A percentile compares a stretch with the other conserved stretches of the same genome.
Evolutionary conservation across 2,329 filamentous ascomycete species (phyloP).

Genomic region (Amphichorda felina): DNA sequence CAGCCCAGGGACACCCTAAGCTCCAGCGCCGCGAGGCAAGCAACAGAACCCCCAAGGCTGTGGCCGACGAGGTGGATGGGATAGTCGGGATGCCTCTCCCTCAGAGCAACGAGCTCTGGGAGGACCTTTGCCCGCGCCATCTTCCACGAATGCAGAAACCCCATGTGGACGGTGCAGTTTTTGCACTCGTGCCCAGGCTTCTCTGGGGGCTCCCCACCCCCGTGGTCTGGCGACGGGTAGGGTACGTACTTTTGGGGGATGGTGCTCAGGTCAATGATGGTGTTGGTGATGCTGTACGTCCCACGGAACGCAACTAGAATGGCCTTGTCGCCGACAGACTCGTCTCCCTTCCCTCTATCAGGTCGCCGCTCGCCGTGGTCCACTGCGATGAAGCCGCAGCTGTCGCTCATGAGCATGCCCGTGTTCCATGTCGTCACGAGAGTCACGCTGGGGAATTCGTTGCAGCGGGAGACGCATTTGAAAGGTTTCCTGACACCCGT

Average conservation of each 20-base stretch:
- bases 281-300: constrained; percentile 88
- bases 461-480: constrained; percentile 70
- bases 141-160: constrained; percentile 79
- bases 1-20: constrained; percentile 61
- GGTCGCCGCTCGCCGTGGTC: constrained; percentile 41
- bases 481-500: constrained; percentile 79
- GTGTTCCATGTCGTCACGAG: constrained; percentile 85
- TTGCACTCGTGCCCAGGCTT: constrained; percentile 47
- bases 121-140: constrained; percentile 61
- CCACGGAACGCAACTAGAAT: constrained; percentile 87
- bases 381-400: constrained; percentile 87
- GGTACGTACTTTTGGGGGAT: constrained; percentile 84
- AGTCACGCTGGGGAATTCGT: constrained; percentile 69
- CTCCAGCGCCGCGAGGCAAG: constrained; percentile 76
- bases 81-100: constrained; percentile 55
- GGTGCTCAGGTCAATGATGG: constrained; percentile 80
- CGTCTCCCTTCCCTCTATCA: constrained; percentile 4
- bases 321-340: constrained; percentile 11
- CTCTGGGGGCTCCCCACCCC: constrained; percentile 17
- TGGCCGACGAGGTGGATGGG: constrained; percentile 75
- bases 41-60: constrained; percentile 85
- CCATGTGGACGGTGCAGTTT: constrained; percentile 87
- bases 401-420: constrained; percentile 74
- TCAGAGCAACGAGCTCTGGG: constrained; percentile 48
- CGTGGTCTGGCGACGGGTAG: constrained; percentile 52